Percentiles rank a stretch among this genome's conserved stretches.
Evolutionary conservation across 164 flowering plant species (phyloP).

Genomic region (Akebia trifoliata): DNA sequence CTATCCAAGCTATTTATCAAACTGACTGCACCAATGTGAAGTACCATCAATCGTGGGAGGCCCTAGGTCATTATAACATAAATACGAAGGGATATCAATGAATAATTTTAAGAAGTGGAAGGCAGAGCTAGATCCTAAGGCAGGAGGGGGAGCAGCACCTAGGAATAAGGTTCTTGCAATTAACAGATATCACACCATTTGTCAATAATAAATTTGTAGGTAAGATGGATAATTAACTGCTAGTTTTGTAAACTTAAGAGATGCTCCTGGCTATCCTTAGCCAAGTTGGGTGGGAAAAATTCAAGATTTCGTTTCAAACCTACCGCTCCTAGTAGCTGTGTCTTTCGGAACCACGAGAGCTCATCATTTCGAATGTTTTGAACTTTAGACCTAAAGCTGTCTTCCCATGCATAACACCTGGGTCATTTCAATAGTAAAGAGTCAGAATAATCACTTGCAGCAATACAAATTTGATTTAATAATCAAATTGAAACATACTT

Average conservation of each 20-base stretch:
- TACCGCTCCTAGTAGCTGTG: slow-evolving; percentile 78
- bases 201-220: not conserved
- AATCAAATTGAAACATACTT: slow-evolving; percentile 49
- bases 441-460: slow-evolving; percentile 6
- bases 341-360: slow-evolving; percentile 85
- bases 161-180: not conserved
- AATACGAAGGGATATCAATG: too few species aligned
- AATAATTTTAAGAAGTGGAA: not conserved
- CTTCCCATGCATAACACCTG: slow-evolving; percentile 99
- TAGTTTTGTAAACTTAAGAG: not conserved
- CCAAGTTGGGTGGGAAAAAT: not conserved
- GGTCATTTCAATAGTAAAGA: slow-evolving; percentile 16
- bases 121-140: not conserved
- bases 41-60: too few species aligned
- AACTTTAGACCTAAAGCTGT: slow-evolving; percentile 81
- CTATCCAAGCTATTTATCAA: too few species aligned
- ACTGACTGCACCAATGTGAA: too few species aligned
- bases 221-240: not conserved
- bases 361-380: slow-evolving; percentile 68
- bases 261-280: too few species aligned
- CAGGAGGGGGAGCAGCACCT: not conserved
- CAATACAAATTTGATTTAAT: not conserved
- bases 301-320: not conserved
- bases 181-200: not conserved
- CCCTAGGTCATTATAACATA: not conserved